Base-by-base conservation (phyloP, 2,329 filamentous ascomycete species). In the Aspergillus candidus region DNA sequence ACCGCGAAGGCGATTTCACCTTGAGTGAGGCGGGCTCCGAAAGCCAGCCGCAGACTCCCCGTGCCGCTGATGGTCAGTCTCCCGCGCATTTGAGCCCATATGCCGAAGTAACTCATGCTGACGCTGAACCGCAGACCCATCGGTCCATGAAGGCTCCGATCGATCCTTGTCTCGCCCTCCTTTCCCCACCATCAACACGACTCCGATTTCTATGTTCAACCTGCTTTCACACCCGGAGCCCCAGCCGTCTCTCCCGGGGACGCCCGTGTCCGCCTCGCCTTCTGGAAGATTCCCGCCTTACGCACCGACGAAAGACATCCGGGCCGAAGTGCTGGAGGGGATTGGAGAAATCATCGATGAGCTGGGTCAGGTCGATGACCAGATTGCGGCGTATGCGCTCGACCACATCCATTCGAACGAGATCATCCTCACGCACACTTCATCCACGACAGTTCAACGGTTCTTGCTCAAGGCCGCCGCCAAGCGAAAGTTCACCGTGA, bases 271-370 rank as follows among this genome's bases (percentile, higher is more conserved):
- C 33, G 57, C 57, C 43, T 68, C 59, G 32, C 65, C 58, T 51
- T 66, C 57, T 15, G 66, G 65, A 11, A 56, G 58, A 38, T 34
- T 60, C 3, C 54, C 59, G 13, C 57, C 58, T 6, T 57, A 63
- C 22, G 49, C 51, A 7, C 57, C 51, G 22, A 57, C 44, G 42
- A 78, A 86, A 48, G 85, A 94, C 50, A 74, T 97, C 46, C 86
- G 89, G 48, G 88, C 88, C 11, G 93, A 97, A 67, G 85, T 97
- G 18, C 83, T 96, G 53, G 87, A 93, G 57, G 93, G 90, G 34
- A 96, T 98, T 58, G 83, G 88, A 58, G 93, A 98, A 65, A 89
- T 98, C 48, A 86, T 94, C 66, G 93, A 98, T 61, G 93, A 98
- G 69, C 83, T 98, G 44, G 84, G 86, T 53, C 86, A 91, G 61